Evolutionary conservation across 306 rosid species (phyloP), one percentile per base, ranked within the genome.

Genomic region (Styphnolobium japonicum): DNA sequence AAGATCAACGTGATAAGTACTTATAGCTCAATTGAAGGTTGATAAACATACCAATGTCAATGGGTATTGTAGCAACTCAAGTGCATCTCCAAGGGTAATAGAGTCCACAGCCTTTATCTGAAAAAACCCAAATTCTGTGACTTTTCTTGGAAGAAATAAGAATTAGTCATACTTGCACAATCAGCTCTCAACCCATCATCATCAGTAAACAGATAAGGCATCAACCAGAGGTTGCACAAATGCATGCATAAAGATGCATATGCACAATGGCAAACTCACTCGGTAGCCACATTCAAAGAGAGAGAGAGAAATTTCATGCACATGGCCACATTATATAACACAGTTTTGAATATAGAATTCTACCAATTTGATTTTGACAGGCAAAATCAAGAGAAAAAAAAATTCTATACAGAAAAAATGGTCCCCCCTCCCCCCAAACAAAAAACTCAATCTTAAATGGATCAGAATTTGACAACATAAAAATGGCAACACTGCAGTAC

Each of bases 81-180:
- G 77, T 40, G 97, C 97, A 61, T 77, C 87, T 78, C 90, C 96
- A 45, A 91, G 85, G 11, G 92, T 96, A 75, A 93, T 62, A 40
- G 94, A 90, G 60, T 37, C 67, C 69, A 84, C 86, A 61, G 89
- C 86, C 88, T 93, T 96, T 57, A 93, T 87, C 99, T 95, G 91
- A 22, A 87, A 88, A 66, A 71, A 53, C 74, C 14, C 22, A 80
- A 64, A 77, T 45, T 57, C 62, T 45, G 25, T 67, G 19, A 79
- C 53, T 71, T 67, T 39, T 74, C 57, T 15, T 71, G 40, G 27
- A 70, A 83, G 60, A 66, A 52, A 58, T 15, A 62, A 52, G 18
- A 45, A 71, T 67, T n/a, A 36, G 4, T 58, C 23, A 73, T 23
- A 15, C 64, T 60, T 75, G 77, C 82, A 65, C 66, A 79, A 43